A percentile compares a stretch with the other conserved stretches of the same genome.
These are phyloP conservation scores for Narthecium ossifragum DNA, from an alignment of 106 monocot species.

Conservation along the genomic window DNA sequence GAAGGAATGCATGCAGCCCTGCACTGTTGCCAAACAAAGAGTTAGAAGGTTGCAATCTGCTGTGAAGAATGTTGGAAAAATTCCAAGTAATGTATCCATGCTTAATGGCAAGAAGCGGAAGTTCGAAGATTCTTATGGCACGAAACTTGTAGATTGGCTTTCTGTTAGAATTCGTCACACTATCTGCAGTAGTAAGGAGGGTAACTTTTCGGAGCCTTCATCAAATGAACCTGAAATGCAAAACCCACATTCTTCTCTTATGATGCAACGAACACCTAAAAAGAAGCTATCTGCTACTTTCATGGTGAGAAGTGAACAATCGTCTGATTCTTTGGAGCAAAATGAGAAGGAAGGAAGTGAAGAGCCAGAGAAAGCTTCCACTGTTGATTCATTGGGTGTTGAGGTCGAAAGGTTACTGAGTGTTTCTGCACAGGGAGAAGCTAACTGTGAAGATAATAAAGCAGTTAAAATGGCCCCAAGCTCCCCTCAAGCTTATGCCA, in stretches of 20 bases:
- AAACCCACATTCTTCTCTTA: no score
- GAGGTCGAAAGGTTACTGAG: neutral
- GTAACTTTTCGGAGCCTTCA: no score
- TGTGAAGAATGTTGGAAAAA: slow-evolving; percentile 3
- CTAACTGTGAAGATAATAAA: no score
- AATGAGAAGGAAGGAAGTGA: no score
- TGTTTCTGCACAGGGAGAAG: neutral
- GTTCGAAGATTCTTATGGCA: slow-evolving; percentile 10
- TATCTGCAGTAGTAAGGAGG: no score
- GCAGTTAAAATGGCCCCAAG: no score
- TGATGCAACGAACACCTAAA: no score
- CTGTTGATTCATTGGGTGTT: neutral
- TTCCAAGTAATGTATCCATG: neutral
- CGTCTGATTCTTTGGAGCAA: neutral
- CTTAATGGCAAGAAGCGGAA: slow-evolving; percentile 8
- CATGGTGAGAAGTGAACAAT: no score
- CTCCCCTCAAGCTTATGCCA: no score
- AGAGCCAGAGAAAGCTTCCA: neutral
- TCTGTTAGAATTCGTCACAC: neutral
- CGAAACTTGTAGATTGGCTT: slow-evolving; percentile 9
- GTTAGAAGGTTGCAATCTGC: neutral
- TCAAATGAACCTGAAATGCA: no score
- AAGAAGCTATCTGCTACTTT: no score
- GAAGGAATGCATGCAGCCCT: slow-evolving; percentile 12
- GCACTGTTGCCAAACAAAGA: neutral